Evolutionary conservation across 2,329 filamentous ascomycete species (phyloP), one percentile per base, ranked within the genome.

Genomic region (Colletotrichum sp.): DNA sequence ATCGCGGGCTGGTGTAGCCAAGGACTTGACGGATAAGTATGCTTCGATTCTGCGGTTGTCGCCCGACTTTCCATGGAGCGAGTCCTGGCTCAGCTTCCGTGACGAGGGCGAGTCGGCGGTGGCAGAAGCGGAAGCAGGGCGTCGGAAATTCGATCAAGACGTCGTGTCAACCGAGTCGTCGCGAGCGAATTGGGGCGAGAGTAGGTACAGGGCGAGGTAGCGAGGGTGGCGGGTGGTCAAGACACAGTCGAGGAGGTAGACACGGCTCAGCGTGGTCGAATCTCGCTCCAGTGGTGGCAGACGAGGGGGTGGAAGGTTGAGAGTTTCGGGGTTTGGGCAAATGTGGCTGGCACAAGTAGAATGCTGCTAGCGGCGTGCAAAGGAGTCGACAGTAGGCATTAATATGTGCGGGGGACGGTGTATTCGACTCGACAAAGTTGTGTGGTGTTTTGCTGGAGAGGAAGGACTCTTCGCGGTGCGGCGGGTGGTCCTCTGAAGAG

Each of bases 41-140:
- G 87, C 80, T 87, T 86, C 75, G 86, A 82, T 83, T 89, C 87
- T 83, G 86, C 85, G 82, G 87, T 84, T 78, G 86, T 84, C 81
- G 87, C 85, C 85, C 85, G 87, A 83, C 86, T 85, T 85, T 89
- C 88, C 88, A 90, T 90, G 85, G 87, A 88, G 81, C 82, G 80
- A 82, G 78, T 67, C 80, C 79, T 78, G 79, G 79, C 76, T 75
- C 80, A 79, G 74, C 79, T 74, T 76, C 78, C 78, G 72, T 72
- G 68, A 74, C 67, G 64, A 61, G 65, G 72, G 66, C 30, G 55
- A 72, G 65, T 58, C 66, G 61, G 67, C 65, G 36, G 32, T 43
- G 24, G 67, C 55, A 65, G 77, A 68, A 60, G 48, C 63, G 66
- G 36, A 67, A 48, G 74, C 57, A 78, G 48, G 26, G 70, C 69